These are phyloP conservation scores for Tylopilus vinaceipallidus DNA, from an alignment of 768 basidiomycete species.

Conservation along the genomic window DNA sequence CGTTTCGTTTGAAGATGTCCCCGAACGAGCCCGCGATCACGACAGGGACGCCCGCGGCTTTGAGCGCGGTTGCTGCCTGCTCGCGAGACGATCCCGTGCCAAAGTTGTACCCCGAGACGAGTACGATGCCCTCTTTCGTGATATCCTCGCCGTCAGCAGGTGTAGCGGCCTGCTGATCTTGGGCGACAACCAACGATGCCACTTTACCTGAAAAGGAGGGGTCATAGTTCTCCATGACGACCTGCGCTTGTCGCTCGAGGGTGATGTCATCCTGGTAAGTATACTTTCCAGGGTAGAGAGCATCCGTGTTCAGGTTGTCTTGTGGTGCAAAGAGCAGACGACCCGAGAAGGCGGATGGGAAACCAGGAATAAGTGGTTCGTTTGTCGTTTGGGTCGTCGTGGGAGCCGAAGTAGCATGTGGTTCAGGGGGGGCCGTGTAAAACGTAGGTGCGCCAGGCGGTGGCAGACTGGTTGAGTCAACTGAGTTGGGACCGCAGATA, in stretches of 20 bases:
- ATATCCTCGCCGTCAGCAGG: slow-evolving; percentile 15
- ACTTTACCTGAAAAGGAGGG: slow-evolving; percentile 76
- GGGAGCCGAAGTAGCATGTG: slow-evolving; percentile 29
- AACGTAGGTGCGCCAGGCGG: slow-evolving; percentile 54
- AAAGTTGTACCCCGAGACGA: slow-evolving; percentile 96
- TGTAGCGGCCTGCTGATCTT: slow-evolving; percentile 19
- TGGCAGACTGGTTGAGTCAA: slow-evolving; percentile 54
- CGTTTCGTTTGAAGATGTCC: slow-evolving; percentile 98
- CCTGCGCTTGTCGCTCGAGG: slow-evolving; percentile 87
- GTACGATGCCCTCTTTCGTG: slow-evolving; percentile 63
- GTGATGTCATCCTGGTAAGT: slow-evolving; percentile 99
- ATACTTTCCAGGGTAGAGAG: slow-evolving; percentile 98
- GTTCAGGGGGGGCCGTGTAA: slow-evolving; percentile 42
- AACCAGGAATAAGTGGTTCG: slow-evolving; percentile 75
- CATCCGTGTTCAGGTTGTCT: slow-evolving; percentile 97
- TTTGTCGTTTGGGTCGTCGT: slow-evolving; percentile 27
- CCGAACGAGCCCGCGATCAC: slow-evolving; percentile 98
- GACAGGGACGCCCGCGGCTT: slow-evolving; percentile 87
- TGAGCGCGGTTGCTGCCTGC: slow-evolving; percentile 96
- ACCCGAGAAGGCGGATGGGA: slow-evolving; percentile 82
- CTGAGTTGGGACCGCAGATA: slow-evolving; percentile 77
- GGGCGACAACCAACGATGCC: slow-evolving; percentile 42
- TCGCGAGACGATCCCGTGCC: slow-evolving; percentile 98
- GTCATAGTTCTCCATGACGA: slow-evolving; percentile 99
- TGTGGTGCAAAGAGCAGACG: slow-evolving; percentile 91